These are phyloP conservation scores for Aurifilum marmelostoma DNA, from an alignment of 2,329 filamentous ascomycete genomes.

Conservation along the genomic window DNA sequence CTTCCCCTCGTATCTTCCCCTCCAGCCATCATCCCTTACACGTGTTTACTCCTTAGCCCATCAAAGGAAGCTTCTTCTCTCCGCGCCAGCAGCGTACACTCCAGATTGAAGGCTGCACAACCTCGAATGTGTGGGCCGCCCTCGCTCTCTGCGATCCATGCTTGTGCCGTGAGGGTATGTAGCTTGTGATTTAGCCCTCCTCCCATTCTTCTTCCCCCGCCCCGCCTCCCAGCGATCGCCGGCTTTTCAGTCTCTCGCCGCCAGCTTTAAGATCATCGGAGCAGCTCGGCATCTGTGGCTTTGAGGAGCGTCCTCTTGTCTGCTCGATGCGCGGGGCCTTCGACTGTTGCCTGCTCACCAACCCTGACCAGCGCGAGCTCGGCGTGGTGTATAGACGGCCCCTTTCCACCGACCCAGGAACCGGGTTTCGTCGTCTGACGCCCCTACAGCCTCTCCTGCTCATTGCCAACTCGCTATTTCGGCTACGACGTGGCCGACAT, in stretches of 20 bases:
- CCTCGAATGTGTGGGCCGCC: conserved; percentile 1
- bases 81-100: not conserved
- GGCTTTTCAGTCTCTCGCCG: not conserved
- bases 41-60: not conserved
- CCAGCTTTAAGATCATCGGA: too few relatives aligned
- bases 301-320: not conserved
- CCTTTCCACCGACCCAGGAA: not conserved
- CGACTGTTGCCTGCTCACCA: not conserved
- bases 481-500: conserved; percentile 24
- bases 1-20: not conserved
- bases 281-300: not conserved
- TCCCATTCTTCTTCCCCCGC: not conserved
- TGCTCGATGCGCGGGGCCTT: not conserved
- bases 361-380: not conserved
- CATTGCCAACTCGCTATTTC: not conserved
- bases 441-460: not conserved
- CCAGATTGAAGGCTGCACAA: not conserved
- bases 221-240: not conserved
- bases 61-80: not conserved
- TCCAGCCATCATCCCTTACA: not conserved
- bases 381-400: not conserved
- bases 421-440: not conserved
- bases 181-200: conserved; percentile 12
- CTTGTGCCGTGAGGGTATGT: conserved; percentile 6
- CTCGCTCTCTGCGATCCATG: conserved; percentile 10